phyloP scores from a whole-genome alignment of 306 rosid species.

The Glycyrrhiza uralensis region DNA sequence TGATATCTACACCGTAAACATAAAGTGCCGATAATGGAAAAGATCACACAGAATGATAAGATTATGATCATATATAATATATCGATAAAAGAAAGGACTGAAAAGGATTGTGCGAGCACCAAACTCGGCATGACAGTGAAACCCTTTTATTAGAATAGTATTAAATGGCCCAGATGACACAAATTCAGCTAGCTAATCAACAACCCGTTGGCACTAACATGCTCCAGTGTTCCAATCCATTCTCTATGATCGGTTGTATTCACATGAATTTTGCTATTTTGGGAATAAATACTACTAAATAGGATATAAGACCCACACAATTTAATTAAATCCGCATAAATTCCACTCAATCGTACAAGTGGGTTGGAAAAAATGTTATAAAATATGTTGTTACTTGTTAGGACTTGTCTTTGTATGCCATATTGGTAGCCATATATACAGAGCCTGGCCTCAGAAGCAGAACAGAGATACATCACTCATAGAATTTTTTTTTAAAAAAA shows the following conservation, averaged over 20 bases:
- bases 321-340: too few species aligned
- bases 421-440: not conserved
- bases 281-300: too few species aligned
- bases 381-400: too few species aligned
- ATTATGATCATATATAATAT: not conserved
- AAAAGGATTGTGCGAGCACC: not conserved
- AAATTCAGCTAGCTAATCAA: not conserved
- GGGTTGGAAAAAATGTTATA: too few species aligned
- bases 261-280: too few species aligned
- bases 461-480: not conserved
- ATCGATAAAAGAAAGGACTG: not conserved
- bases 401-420: too few species aligned
- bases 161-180: not conserved
- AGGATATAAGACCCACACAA: too few species aligned
- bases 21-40: not conserved
- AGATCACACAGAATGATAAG: slow-evolving; percentile 17
- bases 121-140: not conserved
- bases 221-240: too few species aligned
- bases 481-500: too few species aligned
- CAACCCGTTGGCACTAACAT: not conserved
- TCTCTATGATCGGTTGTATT: too few species aligned
- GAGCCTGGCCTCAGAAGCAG: not conserved
- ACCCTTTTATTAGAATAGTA: not conserved
- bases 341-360: too few species aligned
- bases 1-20: not conserved